Evolutionary conservation across 1,139 yeast species (phyloP), one percentile per base, ranked within the genome.

Genomic region (Pichia inconspicua): DNA sequence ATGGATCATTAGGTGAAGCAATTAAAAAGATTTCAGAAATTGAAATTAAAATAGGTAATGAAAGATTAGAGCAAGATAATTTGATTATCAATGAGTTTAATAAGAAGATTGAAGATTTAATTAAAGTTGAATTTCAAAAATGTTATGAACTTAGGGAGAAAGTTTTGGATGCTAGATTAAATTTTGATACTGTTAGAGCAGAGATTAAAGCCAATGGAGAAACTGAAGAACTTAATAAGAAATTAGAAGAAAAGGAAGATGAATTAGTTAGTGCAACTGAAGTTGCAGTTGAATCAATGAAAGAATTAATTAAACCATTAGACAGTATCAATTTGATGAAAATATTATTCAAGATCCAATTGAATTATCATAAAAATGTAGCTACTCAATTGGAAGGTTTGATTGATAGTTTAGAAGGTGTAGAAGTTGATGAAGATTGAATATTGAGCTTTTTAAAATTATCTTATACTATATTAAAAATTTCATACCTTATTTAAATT

Each of bases 181-280:
- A 76, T 52, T 83, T 85, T 62, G 94, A 85, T 64, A 70, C 81
- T n/a, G 66, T 80, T 55, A 74, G 92, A 64, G 70, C 76, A 48
- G 79, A 75, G 53, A 65, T 71, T 27, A 74, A 73, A 56, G 30
- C 65, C 11, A 60, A 62, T 37, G 72, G 67, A 52, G 66, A 57
- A 58, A 65, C 63, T 15, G 63, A 59, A 42, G 71, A 67, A 47
- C 72, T 77, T 55, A 71, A 72, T 56, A 76, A 73, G 53, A 79
- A 77, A 48, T 68, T 84, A 55, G 88, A 84, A 55, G 68, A 73
- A 42, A 74, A 77, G 55, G 95, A 85, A 66, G 95, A 85, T 61
- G 90, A 82, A 53, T 75, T 84, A 57, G 92, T 84, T 32, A 76
- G 82, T 58, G 85, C 87, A 27, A 84, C 89, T 9, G 83, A 83